phyloP scores from a whole-genome alignment of 2,329 filamentous ascomycete genomes.

The Apiospora arundinis region DNA sequence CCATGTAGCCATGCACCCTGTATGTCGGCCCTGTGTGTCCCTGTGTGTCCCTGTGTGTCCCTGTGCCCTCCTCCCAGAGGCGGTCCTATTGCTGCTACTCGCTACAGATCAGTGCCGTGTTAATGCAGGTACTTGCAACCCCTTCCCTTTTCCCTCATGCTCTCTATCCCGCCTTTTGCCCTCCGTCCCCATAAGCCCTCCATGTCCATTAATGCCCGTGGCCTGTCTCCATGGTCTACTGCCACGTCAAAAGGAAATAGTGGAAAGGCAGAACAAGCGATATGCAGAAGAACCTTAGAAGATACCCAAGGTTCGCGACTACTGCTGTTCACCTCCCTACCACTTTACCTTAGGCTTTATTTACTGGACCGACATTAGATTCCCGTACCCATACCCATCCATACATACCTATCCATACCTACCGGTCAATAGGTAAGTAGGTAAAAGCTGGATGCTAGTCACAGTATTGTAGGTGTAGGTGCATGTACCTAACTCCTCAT shows the following conservation, averaged over 20 bases:
- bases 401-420: too few relatives aligned
- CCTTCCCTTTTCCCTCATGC: background rate
- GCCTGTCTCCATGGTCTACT: background rate
- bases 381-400: too few relatives aligned
- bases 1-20: background rate
- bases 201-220: background rate
- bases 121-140: conserved; percentile 11
- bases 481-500: background rate
- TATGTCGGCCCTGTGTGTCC: background rate
- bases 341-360: too few relatives aligned
- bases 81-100: conserved; percentile 4
- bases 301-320: too few relatives aligned
- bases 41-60: too few relatives aligned
- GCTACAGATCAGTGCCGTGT: conserved; percentile 17
- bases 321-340: too few relatives aligned
- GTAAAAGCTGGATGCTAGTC: too few relatives aligned
- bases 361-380: too few relatives aligned
- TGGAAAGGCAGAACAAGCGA: background rate
- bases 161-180: conserved; percentile 4
- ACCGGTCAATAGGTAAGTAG: too few relatives aligned
- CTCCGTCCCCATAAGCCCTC: background rate
- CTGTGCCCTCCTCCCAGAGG: too few relatives aligned
- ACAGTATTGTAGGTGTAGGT: background rate
- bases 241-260: conserved; percentile 9
- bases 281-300: too few relatives aligned